Base-by-base conservation (phyloP, 1,284 basidiomycete species). In the Mycena citricolor region DNA sequence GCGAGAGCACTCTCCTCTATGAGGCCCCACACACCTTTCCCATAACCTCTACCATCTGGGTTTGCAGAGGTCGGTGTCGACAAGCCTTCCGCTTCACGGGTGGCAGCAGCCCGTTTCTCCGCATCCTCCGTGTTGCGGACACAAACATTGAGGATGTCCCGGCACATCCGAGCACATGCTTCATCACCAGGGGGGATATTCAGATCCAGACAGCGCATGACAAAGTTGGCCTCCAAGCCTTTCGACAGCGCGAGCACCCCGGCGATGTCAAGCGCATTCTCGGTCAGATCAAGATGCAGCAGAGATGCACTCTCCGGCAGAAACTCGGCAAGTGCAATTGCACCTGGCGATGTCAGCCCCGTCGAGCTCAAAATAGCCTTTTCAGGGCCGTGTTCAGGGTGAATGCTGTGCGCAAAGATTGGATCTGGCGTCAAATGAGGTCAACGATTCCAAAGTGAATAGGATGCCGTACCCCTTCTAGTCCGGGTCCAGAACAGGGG, bases 271-370 rank as follows among this genome's bases (percentile, higher is more conserved):
- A 98, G 73, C 5, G 74, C 69, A 62, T 94, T 94, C 56, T 76
- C 68, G 0, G 90, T 94, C 21, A 94, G 69, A 62, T 94, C 90
- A 35, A 98, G 80, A 63, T 98, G 94, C 0, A 98, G 73, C 4
- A 98, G 73, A 0, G 86, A 87, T 20, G 76, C 78, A 1, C 90
- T 87, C 61, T 98, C 94, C 0, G 94, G 94, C 3, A 98, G 75
- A 69, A 97, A 98, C 66, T 98, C 94, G 4, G 95, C 95, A 1
- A 99, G 78, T 0, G 92, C 90, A 47, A 99, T 97, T 0, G 95
- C 94, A 4, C 91, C 94, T 2, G 87, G 74, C 0, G 91, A 89
- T 0, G 80, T 81, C 56, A 99, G 75, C 5, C 77, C 74, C 0
- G 94, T 97, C 4, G 86, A 83, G 12, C 89, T 84, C 20, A 99